These are phyloP conservation scores for Ascochyta viciae-villosae DNA, from an alignment of 2,329 filamentous ascomycete genomes.

Conservation along the genomic window DNA sequence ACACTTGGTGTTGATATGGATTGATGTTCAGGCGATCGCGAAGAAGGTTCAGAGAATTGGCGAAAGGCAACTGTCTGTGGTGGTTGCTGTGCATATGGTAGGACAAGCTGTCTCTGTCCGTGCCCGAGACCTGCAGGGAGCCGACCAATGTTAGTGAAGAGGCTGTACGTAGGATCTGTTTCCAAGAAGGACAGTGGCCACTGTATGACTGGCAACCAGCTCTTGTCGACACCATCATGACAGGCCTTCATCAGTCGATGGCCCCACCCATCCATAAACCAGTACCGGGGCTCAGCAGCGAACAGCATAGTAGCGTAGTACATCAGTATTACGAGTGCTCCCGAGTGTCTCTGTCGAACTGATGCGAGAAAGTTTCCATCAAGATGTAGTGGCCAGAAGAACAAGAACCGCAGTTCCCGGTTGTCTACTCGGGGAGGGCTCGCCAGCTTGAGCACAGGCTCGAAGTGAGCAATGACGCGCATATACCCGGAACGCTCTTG, in stretches of 20 bases:
- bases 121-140: not conserved
- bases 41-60: not conserved
- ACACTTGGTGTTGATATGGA: not conserved
- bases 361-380: conserved; percentile 39
- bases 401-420: conserved; percentile 46
- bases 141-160: conserved; percentile 3
- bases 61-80: conserved; percentile 10
- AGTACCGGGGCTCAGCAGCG: conserved; percentile 46
- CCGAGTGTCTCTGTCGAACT: conserved; percentile 41
- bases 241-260: conserved; percentile 35
- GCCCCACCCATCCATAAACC: conserved; percentile 50
- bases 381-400: conserved; percentile 50
- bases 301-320: conserved; percentile 49
- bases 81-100: conserved; percentile 9
- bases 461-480: conserved; percentile 25
- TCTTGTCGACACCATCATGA: conserved; percentile 29
- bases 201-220: conserved; percentile 32
- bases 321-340: conserved; percentile 48
- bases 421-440: conserved; percentile 36
- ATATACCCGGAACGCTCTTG: conserved; percentile 26
- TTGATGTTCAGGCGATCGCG: not conserved
- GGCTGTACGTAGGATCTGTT: conserved; percentile 12
- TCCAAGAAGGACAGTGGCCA: conserved; percentile 37
- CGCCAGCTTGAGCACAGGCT: conserved; percentile 29
- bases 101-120: not conserved